phyloP scores from a whole-genome alignment of 2,329 filamentous ascomycete genomes.

The Nothophaeocryptopus gaeumannii region DNA sequence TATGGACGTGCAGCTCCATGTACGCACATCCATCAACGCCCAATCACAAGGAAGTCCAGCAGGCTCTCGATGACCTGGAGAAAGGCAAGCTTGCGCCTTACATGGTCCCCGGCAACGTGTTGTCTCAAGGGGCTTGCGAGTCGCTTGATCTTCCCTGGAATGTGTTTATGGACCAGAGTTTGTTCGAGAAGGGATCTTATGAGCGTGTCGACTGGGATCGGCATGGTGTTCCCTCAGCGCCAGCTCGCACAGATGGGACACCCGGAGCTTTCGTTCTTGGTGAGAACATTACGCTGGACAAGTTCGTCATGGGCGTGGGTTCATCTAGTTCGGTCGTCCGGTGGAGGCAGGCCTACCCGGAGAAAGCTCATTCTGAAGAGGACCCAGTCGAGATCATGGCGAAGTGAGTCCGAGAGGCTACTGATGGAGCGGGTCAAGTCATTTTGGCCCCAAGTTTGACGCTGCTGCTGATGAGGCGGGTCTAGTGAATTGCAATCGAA shows the following conservation, averaged over 20 bases:
- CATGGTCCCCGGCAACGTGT: conserved; percentile 43
- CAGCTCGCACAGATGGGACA: conserved; percentile 15
- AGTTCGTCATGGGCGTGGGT: conserved; percentile 35
- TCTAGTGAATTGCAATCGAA: not conserved
- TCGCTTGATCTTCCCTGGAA: conserved; percentile 52
- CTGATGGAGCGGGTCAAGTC: conserved; percentile 8
- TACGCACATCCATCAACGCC: conserved; percentile 37
- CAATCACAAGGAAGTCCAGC: conserved; percentile 44
- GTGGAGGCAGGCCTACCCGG: conserved; percentile 48
- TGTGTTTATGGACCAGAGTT: conserved; percentile 25
- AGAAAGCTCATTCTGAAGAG: conserved; percentile 43
- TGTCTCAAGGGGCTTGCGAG: conserved; percentile 43
- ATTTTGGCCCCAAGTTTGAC: conserved; percentile 8
- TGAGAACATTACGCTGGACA: conserved; percentile 33
- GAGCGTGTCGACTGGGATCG: conserved; percentile 45
- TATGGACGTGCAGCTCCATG: conserved; percentile 46
- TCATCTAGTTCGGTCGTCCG: conserved; percentile 44
- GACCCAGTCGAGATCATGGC: conserved; percentile 33
- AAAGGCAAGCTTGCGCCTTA: conserved; percentile 40
- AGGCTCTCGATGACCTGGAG: conserved; percentile 40
- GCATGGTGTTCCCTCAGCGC: conserved; percentile 25
- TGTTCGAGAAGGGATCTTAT: conserved; percentile 43
- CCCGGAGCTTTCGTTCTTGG: conserved; percentile 18
- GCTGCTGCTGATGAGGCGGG: conserved; percentile 7
- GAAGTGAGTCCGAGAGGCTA: conserved; percentile 19